phyloP scores from a whole-genome alignment of 1,284 basidiomycete genomes.

The Malassezia cuniculi region DNA sequence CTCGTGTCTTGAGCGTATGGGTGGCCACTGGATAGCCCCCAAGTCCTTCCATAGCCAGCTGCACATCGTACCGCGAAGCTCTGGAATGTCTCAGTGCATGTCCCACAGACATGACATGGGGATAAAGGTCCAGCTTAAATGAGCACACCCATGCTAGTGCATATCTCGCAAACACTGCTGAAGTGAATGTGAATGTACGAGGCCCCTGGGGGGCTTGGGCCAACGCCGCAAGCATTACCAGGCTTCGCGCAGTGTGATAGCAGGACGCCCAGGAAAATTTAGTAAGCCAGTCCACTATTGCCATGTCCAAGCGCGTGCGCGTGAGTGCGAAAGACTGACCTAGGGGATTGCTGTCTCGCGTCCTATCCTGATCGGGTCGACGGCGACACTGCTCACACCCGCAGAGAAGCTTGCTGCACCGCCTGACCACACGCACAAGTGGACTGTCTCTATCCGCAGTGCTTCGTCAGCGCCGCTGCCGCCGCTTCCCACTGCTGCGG shows the following conservation, averaged over 20 bases:
- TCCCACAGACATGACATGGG: too few relatives aligned
- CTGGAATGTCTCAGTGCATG: too few relatives aligned
- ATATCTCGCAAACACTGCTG: slow-evolving; percentile 6
- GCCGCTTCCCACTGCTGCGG: slow-evolving; percentile 22
- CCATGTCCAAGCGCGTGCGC: slow-evolving; percentile 9
- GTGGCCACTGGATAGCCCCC: too few relatives aligned
- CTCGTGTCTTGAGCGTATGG: too few relatives aligned
- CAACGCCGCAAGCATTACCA: too few relatives aligned
- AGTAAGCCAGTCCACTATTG: too few relatives aligned
- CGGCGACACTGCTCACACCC: slow-evolving; percentile 65
- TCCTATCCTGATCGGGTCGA: slow-evolving; percentile 90
- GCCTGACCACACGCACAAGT: slow-evolving; percentile 80
- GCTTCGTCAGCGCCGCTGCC: slow-evolving; percentile 48
- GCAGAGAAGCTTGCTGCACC: slow-evolving; percentile 56
- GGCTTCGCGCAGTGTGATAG: too few relatives aligned
- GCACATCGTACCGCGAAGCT: too few relatives aligned
- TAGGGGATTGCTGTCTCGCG: slow-evolving; percentile 79
- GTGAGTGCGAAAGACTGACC: neutral
- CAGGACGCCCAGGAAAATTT: too few relatives aligned
- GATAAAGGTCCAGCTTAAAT: slow-evolving; percentile 11
- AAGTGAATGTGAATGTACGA: slow-evolving; percentile 3
- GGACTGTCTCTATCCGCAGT: slow-evolving; percentile 83
- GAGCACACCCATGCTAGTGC: slow-evolving; percentile 11
- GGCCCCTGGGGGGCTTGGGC: too few relatives aligned
- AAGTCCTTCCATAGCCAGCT: too few relatives aligned